Evolutionary conservation across 2,329 filamentous ascomycete genomes (phyloP).

Genomic region (Grosmannia huntii): DNA sequence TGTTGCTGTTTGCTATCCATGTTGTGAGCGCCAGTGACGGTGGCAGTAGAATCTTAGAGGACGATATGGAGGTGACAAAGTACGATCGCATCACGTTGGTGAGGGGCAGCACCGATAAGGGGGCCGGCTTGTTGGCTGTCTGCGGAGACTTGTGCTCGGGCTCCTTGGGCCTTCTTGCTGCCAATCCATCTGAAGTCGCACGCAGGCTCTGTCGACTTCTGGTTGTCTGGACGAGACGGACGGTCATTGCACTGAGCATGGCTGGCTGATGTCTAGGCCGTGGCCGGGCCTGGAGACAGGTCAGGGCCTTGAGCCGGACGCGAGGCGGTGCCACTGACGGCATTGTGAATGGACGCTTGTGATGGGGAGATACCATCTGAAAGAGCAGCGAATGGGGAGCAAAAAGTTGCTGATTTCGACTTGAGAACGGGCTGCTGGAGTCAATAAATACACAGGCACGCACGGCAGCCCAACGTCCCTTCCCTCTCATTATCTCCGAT

Average conservation of each 20-base stretch:
- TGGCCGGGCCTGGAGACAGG: neutral
- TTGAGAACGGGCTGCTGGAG: neutral
- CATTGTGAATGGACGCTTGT: neutral
- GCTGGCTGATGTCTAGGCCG: neutral
- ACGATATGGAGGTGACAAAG: slow-evolving; percentile 56
- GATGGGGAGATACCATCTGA: neutral
- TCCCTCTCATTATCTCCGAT: neutral
- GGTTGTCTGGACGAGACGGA: neutral
- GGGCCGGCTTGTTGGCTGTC: slow-evolving; percentile 12
- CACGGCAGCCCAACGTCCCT: neutral
- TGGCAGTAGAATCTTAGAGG: slow-evolving; percentile 53
- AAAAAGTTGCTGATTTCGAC: neutral
- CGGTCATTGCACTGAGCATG: neutral
- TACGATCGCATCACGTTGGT: slow-evolving; percentile 56
- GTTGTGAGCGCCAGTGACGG: slow-evolving; percentile 59
- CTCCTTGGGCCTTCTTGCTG: neutral
- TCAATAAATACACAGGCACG: neutral
- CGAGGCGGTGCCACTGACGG: neutral
- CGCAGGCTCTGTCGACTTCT: neutral
- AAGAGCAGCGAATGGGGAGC: neutral
- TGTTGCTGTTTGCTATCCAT: slow-evolving; percentile 56
- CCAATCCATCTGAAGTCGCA: neutral
- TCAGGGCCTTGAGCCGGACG: neutral
- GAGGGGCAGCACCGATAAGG: slow-evolving; percentile 55
- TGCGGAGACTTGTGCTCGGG: neutral